A percentile compares a stretch with the other conserved stretches of the same genome.
These are phyloP conservation scores for Excoecaria cochinchinensis DNA, from an alignment of 345 rosid species.

Conservation along the genomic window DNA sequence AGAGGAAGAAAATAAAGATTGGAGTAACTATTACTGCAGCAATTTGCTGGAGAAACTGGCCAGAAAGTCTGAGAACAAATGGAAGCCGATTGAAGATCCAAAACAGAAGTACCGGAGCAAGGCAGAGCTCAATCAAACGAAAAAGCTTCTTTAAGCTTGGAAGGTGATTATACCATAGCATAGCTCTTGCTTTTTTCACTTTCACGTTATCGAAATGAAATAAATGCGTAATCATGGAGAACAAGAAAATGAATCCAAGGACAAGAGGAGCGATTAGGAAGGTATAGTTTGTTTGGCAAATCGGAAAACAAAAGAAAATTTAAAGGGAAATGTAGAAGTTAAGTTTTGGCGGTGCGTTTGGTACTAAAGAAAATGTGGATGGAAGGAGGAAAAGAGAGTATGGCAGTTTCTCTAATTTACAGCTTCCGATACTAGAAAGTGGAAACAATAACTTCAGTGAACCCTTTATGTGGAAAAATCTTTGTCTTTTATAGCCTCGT, in stretches of 20 bases:
- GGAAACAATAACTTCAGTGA: constrained; percentile 14
- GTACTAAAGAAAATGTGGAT: background rate
- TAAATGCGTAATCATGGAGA: constrained; percentile 25
- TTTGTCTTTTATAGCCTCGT: constrained; percentile 40
- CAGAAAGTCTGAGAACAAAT: constrained; percentile 41
- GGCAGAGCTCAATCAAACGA: constrained; percentile 45
- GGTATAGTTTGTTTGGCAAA: background rate
- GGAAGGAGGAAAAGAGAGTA: background rate
- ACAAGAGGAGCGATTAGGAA: background rate
- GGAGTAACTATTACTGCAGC: constrained; percentile 45
- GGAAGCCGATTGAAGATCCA: constrained; percentile 60
- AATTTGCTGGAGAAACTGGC: constrained; percentile 39
- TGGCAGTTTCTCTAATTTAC: background rate
- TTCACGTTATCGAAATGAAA: constrained; percentile 39
- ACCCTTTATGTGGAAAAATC: constrained; percentile 19
- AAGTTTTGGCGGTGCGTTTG: background rate
- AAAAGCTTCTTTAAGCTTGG: constrained; percentile 34
- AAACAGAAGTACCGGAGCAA: constrained; percentile 43
- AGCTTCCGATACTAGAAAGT: too few species aligned
- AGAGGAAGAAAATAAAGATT: constrained; percentile 58
- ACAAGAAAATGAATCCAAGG: background rate
- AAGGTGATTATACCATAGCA: constrained; percentile 37
- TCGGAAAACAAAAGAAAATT: background rate
- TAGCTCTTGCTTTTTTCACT: constrained; percentile 43
- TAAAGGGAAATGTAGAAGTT: background rate